Conservation (phyloP, 345 rosid species). For the Schrenkiella parvula region DNA sequence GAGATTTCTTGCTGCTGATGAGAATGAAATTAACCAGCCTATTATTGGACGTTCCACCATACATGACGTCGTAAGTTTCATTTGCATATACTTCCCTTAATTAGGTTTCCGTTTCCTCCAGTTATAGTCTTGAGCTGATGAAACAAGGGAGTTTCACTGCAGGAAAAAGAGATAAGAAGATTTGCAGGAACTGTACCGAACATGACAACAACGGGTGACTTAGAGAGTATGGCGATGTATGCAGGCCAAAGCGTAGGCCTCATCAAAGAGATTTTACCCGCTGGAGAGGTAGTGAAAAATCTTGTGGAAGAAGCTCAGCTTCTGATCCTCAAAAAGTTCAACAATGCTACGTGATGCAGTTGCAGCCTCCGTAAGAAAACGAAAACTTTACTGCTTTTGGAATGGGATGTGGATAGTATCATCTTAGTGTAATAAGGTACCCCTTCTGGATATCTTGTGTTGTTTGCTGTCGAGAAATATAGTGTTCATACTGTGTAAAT, state of each 20-base stretch:
- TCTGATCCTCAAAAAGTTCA: slow-evolving; percentile 41
- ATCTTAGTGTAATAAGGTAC: not conserved
- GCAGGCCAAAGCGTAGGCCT: slow-evolving; percentile 85
- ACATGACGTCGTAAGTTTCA: slow-evolving; percentile 53
- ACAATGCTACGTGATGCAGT: slow-evolving; percentile 3
- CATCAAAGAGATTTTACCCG: slow-evolving; percentile 72
- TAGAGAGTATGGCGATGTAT: slow-evolving; percentile 89
- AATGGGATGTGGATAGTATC: slow-evolving; percentile 9
- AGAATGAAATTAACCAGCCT: slow-evolving; percentile 66
- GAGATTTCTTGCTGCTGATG: slow-evolving; percentile 52
- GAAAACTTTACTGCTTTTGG: not conserved
- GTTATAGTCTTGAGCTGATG: not conserved
- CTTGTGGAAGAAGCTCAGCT: slow-evolving; percentile 66
- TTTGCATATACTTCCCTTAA: not conserved
- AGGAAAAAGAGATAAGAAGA: slow-evolving; percentile 76
- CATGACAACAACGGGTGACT: slow-evolving; percentile 58
- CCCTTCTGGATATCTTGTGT: not conserved
- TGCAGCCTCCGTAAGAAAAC: slow-evolving; percentile 11
- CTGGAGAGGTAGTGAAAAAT: slow-evolving; percentile 55
- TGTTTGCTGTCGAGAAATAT: not conserved
- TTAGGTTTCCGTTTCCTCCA: not conserved
- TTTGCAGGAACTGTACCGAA: slow-evolving; percentile 78
- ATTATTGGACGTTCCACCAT: slow-evolving; percentile 65
- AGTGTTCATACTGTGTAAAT: slow-evolving; percentile 4
- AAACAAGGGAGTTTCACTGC: not conserved